Evolutionary conservation across 306 rosid genomes (phyloP).

Genomic region (Fragaria iinumae): DNA sequence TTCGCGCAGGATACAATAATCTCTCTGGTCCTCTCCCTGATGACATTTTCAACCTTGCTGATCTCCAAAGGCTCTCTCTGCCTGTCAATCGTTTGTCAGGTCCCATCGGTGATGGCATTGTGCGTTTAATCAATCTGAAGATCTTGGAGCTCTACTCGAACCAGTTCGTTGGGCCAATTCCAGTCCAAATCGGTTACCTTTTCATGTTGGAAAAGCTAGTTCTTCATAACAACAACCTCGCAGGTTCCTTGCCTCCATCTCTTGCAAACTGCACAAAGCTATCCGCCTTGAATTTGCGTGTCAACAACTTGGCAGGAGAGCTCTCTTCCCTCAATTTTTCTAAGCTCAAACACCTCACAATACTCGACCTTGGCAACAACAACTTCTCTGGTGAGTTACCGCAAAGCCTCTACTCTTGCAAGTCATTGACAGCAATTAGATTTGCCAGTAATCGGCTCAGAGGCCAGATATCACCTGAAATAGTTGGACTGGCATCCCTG

Average conservation of each 20-base stretch:
- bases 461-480: constrained; percentile 63
- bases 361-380: constrained; percentile 80
- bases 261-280: constrained; percentile 66
- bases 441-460: constrained; percentile 54
- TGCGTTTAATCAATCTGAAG: constrained; percentile 49
- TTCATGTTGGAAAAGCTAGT: constrained; percentile 47
- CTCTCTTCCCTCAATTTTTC: constrained; percentile 76
- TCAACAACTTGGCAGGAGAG: constrained; percentile 56
- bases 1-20: constrained; percentile 70
- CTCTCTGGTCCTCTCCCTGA: constrained; percentile 57
- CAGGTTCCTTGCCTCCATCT: constrained; percentile 62
- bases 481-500: constrained; percentile 52
- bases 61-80: constrained; percentile 55
- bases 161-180: constrained; percentile 50
- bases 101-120: constrained; percentile 41
- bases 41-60: constrained; percentile 46
- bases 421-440: constrained; percentile 67
- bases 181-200: constrained; percentile 57
- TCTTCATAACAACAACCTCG: constrained; percentile 67
- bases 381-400: constrained; percentile 64
- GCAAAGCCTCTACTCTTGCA: constrained; percentile 65
- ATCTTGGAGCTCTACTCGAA: constrained; percentile 75
- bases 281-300: constrained; percentile 62
- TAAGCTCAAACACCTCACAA: constrained; percentile 40
- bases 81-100: constrained; percentile 63